These are phyloP conservation scores for Phytophthora kernoviae DNA, from an alignment of 352 stramenopile genomes.

Conservation along the genomic window DNA sequence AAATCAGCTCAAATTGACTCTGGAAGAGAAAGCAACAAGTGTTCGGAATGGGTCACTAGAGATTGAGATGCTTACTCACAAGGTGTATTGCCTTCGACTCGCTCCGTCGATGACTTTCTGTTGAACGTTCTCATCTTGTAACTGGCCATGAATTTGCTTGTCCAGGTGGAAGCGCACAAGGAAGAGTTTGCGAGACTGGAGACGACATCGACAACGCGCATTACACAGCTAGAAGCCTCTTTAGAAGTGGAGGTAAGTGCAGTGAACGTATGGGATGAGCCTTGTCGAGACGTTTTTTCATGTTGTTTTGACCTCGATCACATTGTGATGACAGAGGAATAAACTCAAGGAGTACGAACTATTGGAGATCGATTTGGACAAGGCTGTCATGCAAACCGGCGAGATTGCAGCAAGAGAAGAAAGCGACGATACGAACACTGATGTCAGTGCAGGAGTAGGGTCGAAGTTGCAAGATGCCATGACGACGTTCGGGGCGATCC, in stretches of 20 bases:
- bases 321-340: constrained; percentile 38
- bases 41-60: constrained; percentile 43
- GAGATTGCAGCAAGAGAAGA: constrained; percentile 28
- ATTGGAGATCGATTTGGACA: constrained; percentile 75
- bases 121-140: neutral
- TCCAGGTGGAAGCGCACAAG: constrained; percentile 65
- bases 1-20: constrained; percentile 60
- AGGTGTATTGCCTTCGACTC: constrained; percentile 34
- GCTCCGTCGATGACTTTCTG: neutral
- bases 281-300: too few species aligned
- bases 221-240: constrained; percentile 56
- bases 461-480: constrained; percentile 49
- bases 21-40: constrained; percentile 58
- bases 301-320: too few species aligned
- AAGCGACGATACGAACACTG: neutral
- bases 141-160: neutral
- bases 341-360: constrained; percentile 77
- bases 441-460: neutral
- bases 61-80: constrained; percentile 75
- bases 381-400: constrained; percentile 67
- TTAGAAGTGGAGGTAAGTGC: constrained; percentile 56
- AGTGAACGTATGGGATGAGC: neutral
- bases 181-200: constrained; percentile 77
- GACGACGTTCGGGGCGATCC: constrained; percentile 70
- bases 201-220: constrained; percentile 61